Evolutionary conservation across 2,329 filamentous ascomycete species (phyloP).

Genomic region (Gyromitra esculenta): DNA sequence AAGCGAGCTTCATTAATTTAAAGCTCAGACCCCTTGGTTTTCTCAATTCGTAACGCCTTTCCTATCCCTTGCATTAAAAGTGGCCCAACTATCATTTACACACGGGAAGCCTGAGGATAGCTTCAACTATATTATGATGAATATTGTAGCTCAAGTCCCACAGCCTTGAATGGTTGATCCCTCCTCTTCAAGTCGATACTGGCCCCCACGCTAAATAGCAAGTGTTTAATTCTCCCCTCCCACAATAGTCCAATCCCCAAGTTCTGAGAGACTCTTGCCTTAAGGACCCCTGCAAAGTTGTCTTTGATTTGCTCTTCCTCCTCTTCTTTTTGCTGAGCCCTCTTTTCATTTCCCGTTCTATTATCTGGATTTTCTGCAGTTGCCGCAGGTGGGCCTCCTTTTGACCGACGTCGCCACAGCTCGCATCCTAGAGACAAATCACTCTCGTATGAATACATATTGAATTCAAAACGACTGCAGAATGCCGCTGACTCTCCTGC

Average conservation of each 20-base stretch:
- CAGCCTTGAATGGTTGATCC: slow-evolving; percentile 78
- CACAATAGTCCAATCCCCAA: slow-evolving; percentile 86
- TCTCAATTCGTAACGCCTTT: neutral
- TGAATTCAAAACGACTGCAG: slow-evolving; percentile 93
- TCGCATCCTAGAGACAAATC: slow-evolving; percentile 92
- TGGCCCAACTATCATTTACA: slow-evolving; percentile 33
- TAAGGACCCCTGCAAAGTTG: slow-evolving; percentile 74
- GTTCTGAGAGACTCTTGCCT: slow-evolving; percentile 88
- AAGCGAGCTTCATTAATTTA: neutral
- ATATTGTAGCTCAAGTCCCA: slow-evolving; percentile 83
- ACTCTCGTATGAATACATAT: slow-evolving; percentile 97
- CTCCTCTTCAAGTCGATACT: slow-evolving; percentile 80
- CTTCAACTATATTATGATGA: slow-evolving; percentile 62
- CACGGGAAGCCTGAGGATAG: neutral
- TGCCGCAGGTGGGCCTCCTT: slow-evolving; percentile 55
- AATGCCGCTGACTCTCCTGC: slow-evolving; percentile 84
- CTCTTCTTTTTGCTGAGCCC: slow-evolving; percentile 45
- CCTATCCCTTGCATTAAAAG: neutral
- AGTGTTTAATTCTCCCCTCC: slow-evolving; percentile 91
- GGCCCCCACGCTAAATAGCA: slow-evolving; percentile 90
- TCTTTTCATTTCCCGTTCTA: slow-evolving; percentile 37
- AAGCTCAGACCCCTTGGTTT: neutral
- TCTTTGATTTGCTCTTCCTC: slow-evolving; percentile 52
- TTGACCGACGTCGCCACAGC: slow-evolving; percentile 77
- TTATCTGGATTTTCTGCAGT: slow-evolving; percentile 53